Percentiles rank a stretch among this genome's conserved stretches.
Evolutionary conservation across 2,329 filamentous ascomycete species (phyloP).

Genomic region (Corniculantispora saksenae): DNA sequence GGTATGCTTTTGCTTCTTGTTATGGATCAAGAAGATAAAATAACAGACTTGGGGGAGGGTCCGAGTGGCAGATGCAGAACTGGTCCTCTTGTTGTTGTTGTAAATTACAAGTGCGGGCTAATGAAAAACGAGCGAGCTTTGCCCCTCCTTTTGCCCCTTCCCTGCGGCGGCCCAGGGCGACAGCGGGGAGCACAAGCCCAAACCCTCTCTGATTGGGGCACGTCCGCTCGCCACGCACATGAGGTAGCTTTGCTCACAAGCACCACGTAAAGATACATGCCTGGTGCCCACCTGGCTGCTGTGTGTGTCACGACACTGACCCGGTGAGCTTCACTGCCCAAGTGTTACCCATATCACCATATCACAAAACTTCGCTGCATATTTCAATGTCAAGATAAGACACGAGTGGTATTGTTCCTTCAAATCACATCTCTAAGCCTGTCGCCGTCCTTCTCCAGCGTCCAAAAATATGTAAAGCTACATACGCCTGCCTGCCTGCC

Average conservation of each 20-base stretch:
- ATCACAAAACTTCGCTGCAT: neutral
- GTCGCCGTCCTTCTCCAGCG: neutral
- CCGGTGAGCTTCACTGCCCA: neutral
- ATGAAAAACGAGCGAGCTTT: slow-evolving; percentile 16
- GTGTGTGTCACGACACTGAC: neutral
- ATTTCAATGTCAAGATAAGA: neutral
- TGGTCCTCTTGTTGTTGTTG: slow-evolving; percentile 18
- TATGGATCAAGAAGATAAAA: neutral
- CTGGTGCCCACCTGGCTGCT: neutral
- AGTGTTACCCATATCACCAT: neutral
- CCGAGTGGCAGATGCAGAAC: slow-evolving; percentile 15
- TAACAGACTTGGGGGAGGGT: neutral
- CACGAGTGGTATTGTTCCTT: slow-evolving; percentile 15
- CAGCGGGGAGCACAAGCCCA: slow-evolving; percentile 14
- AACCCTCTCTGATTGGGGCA: slow-evolving; percentile 8
- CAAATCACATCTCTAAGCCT: slow-evolving; percentile 10
- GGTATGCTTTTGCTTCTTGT: neutral
- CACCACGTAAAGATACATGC: neutral
- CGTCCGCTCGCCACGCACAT: neutral
- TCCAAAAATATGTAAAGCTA: neutral
- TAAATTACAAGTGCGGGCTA: slow-evolving; percentile 21
- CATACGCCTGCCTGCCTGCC: neutral
- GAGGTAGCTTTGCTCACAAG: neutral
- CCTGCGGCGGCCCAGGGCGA: neutral
- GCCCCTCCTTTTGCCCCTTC: slow-evolving; percentile 21